These are phyloP conservation scores for Salix exigua DNA, from an alignment of 345 rosid genomes.

Conservation along the genomic window DNA sequence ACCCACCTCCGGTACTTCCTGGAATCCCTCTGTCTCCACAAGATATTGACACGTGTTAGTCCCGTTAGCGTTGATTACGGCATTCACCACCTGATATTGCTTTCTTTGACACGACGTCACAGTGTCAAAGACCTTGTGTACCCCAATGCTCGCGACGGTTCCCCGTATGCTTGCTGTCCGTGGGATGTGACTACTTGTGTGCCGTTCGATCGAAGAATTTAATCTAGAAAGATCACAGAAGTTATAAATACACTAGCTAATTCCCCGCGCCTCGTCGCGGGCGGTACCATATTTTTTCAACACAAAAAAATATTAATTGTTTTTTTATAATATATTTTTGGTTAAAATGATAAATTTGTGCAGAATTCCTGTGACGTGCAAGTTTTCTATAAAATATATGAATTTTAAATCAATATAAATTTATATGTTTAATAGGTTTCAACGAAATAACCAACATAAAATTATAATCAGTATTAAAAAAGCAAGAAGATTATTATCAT, in stretches of 20 bases:
- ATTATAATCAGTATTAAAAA: too few species aligned
- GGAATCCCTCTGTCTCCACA: slow-evolving; percentile 9
- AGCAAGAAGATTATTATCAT: too few species aligned
- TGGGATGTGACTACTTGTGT: background rate
- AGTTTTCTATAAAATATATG: too few species aligned
- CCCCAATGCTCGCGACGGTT: slow-evolving; percentile 17
- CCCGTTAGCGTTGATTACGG: slow-evolving; percentile 7
- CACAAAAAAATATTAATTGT: too few species aligned
- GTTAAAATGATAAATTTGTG: too few species aligned
- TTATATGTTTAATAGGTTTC: too few species aligned
- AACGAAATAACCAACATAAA: too few species aligned
- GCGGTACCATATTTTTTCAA: too few species aligned
- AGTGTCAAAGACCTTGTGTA: background rate
- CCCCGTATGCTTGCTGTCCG: slow-evolving; percentile 14
- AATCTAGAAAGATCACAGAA: background rate
- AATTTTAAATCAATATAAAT: too few species aligned
- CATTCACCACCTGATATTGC: background rate
- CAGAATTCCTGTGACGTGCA: too few species aligned
- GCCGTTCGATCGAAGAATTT: background rate
- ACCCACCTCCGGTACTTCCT: background rate
- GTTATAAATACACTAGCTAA: slow-evolving; percentile 6
- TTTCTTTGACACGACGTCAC: background rate
- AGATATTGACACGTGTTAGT: slow-evolving; percentile 21
- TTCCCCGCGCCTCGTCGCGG: too few species aligned
- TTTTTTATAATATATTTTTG: too few species aligned